These are phyloP conservation scores for Capsicum chinense DNA, from an alignment of 257 asterid genomes.

Conservation along the genomic window DNA sequence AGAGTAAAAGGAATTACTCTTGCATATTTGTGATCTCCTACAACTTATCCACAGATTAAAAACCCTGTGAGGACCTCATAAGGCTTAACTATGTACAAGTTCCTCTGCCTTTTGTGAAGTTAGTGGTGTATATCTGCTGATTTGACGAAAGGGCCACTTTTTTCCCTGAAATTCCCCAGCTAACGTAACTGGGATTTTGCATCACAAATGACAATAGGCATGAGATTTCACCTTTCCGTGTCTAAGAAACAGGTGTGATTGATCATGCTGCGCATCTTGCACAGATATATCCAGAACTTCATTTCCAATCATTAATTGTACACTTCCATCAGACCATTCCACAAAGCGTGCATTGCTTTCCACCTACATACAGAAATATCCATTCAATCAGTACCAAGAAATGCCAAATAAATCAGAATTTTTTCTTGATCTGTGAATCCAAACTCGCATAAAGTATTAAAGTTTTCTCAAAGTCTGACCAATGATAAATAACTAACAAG, in stretches of 20 bases:
- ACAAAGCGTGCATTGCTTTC: slow-evolving; percentile 99
- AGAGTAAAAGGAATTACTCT: not conserved
- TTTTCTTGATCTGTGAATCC: slow-evolving; percentile 2
- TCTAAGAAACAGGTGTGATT: slow-evolving; percentile 89
- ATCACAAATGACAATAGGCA: slow-evolving; percentile 2
- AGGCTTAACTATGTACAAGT: not conserved
- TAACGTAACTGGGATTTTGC: not conserved
- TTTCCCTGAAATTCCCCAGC: not conserved
- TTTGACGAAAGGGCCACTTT: slow-evolving; percentile 1
- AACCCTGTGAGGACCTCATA: not conserved
- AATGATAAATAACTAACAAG: slow-evolving; percentile 24
- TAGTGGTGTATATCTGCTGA: not conserved
- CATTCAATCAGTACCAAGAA: slow-evolving; percentile 16
- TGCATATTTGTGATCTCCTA: not conserved
- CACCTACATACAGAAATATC: slow-evolving; percentile 49
- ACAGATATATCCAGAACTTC: slow-evolving; percentile 96
- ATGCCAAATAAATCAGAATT: slow-evolving; percentile 10
- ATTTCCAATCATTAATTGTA: slow-evolving; percentile 90
- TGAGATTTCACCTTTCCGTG: slow-evolving; percentile 74
- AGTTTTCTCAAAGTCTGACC: slow-evolving; percentile 2
- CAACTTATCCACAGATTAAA: not conserved
- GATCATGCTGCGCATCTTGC: slow-evolving; percentile 96
- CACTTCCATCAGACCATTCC: slow-evolving; percentile 99
- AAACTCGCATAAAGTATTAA: not conserved
- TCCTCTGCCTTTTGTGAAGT: not conserved